Percentiles rank a stretch among this genome's conserved stretches.
phyloP scores from a whole-genome alignment of 805 yeast genomes.

The Metschnikowia matae region DNA sequence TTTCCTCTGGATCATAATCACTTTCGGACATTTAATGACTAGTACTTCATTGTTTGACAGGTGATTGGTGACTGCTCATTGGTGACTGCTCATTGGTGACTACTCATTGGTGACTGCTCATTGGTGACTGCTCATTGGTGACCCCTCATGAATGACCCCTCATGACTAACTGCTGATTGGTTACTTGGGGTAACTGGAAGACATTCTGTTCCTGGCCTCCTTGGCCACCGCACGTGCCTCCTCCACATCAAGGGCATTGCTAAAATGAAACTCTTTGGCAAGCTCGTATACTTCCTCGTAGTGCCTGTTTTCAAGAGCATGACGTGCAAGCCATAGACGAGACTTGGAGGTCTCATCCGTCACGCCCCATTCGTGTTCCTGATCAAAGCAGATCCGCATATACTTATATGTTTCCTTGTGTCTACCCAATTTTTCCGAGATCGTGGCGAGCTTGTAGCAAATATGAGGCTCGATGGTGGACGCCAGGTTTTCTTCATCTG shows the following conservation, averaged over 20 bases:
- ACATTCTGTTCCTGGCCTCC: conserved; percentile 61
- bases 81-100: too few relatives aligned
- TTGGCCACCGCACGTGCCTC: conserved; percentile 83
- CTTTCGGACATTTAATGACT: too few relatives aligned
- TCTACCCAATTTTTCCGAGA: conserved; percentile 58
- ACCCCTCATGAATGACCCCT: too few relatives aligned
- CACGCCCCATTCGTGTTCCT: conserved; percentile 59
- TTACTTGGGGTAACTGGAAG: conserved; percentile 6
- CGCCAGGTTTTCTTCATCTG: conserved; percentile 17
- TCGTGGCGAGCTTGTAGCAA: conserved; percentile 61
- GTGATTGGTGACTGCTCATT: too few relatives aligned
- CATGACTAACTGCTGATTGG: background rate
- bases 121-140: too few relatives aligned
- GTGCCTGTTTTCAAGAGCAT: conserved; percentile 52
- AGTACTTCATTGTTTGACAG: too few relatives aligned
- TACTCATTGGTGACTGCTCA: too few relatives aligned
- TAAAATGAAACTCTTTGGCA: conserved; percentile 63
- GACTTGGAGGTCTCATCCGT: conserved; percentile 77
- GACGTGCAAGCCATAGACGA: conserved; percentile 78
- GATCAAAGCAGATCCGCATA: conserved; percentile 66
- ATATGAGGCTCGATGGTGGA: conserved; percentile 50
- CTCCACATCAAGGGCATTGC: conserved; percentile 81
- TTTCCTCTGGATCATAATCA: too few relatives aligned
- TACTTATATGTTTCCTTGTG: conserved; percentile 49
- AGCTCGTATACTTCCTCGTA: conserved; percentile 68